Evolutionary conservation across 495 filamentous ascomycete species (phyloP), one percentile per base, ranked within the genome.

Genomic region (Clohesyomyces aquaticus): DNA sequence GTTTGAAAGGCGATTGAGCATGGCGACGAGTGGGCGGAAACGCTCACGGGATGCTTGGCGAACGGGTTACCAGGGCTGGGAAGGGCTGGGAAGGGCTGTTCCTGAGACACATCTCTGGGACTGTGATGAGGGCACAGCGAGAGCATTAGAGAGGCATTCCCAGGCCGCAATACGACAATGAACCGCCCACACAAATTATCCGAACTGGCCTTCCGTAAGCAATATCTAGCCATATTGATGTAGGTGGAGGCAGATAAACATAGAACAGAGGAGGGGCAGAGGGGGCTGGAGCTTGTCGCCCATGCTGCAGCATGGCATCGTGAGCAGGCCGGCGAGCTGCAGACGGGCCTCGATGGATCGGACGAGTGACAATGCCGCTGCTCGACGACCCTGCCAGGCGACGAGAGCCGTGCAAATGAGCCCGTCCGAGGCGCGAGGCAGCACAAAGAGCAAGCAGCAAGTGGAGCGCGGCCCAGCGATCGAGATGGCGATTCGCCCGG

Each of bases 141-240:
- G 32, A 6, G 4, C 54, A 4, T 8, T 4, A n/a, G 61, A 64
- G 52, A 18, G 29, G 19, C 23, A 55, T 4, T n/a, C 48, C 41
- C 58, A 32, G 41, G 41, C 21, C 27, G 55, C 51, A 27, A 46
- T 14, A 52, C 25, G 8, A 29, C 28, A 27, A 29, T 46, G 66
- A 69, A 69, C 66, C 32, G 53, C 55, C 55, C 41, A 41, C 38
- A 28, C 65, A 50, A 11, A 63, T 63, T 55, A 63, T 64, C 65
- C 60, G 65, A 68, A 64, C 65, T 54, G 52, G 32, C 45, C 27
- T 50, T 29, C 41, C 45, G 63, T 50, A 21, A 55, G 49, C 63
- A 66, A 61, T 65, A 53, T 61, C 49, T 61, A 52, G 51, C 45
- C 49, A 62, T 62, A 68, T 57, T 51, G 57, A 19, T 41, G 57